These are phyloP conservation scores for Rhododendron williamsianum DNA, from an alignment of 148 eudicot genomes.

Conservation along the genomic window DNA sequence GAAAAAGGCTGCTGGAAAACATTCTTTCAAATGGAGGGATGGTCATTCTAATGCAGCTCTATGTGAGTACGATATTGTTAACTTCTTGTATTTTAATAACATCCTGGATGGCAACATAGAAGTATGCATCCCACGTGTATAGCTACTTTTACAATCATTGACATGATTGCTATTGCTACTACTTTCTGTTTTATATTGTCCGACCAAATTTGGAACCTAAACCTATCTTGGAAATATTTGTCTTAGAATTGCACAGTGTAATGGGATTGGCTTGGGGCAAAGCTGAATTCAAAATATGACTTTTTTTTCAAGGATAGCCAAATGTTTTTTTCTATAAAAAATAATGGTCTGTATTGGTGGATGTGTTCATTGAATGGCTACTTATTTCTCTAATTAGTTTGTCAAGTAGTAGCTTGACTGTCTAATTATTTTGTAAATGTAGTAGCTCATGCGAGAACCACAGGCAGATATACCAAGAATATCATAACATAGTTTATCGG, in stretches of 20 bases:
- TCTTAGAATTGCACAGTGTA: background rate
- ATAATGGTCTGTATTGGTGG: background rate
- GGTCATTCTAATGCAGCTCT: slow-evolving; percentile 51
- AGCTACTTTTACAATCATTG: background rate
- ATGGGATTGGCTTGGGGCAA: background rate
- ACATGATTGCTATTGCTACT: background rate
- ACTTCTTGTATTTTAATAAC: background rate
- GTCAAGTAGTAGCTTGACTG: background rate
- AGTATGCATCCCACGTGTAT: background rate
- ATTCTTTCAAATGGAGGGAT: slow-evolving; percentile 85
- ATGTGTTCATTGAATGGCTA: background rate
- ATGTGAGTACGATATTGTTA: slow-evolving; percentile 31
- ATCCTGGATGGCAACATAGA: background rate
- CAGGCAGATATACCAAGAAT: background rate
- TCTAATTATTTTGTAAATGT: background rate
- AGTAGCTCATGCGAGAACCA: background rate
- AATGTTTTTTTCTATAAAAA: background rate
- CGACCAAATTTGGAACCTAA: background rate
- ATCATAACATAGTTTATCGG: background rate
- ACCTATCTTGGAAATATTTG: background rate
- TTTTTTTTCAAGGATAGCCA: background rate
- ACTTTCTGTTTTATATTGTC: background rate
- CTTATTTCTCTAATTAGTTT: background rate
- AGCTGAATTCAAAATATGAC: background rate
- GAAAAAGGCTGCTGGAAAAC: slow-evolving; percentile 58